Evolutionary conservation across 2,329 filamentous ascomycete species (phyloP).

Genomic region (Neofusicoccum laricinum): DNA sequence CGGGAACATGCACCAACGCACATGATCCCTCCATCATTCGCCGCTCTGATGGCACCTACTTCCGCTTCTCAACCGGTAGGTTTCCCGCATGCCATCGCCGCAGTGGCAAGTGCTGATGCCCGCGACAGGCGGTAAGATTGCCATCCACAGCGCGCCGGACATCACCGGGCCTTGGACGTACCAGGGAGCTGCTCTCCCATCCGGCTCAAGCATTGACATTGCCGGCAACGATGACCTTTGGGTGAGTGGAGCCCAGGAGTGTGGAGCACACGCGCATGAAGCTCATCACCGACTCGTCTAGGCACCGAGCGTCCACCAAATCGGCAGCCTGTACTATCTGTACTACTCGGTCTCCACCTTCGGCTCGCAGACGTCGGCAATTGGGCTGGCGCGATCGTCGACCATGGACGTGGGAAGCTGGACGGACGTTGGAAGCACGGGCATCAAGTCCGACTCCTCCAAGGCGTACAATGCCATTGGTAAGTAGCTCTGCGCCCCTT

Average conservation of each 20-base stretch:
- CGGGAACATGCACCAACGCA: slow-evolving; percentile 41
- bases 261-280: neutral
- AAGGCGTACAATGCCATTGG: slow-evolving; percentile 49
- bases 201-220: slow-evolving; percentile 46
- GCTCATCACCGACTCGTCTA: slow-evolving; percentile 24
- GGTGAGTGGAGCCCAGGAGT: slow-evolving; percentile 30
- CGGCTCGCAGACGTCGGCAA: slow-evolving; percentile 59
- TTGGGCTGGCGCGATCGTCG: slow-evolving; percentile 55
- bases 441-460: slow-evolving; percentile 43
- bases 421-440: slow-evolving; percentile 58
- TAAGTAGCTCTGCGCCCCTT: neutral
- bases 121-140: slow-evolving; percentile 43
- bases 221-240: slow-evolving; percentile 50
- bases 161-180: slow-evolving; percentile 52
- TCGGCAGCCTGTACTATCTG: slow-evolving; percentile 61
- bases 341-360: slow-evolving; percentile 66
- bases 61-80: slow-evolving; percentile 49
- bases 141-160: slow-evolving; percentile 46
- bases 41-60: slow-evolving; percentile 50
- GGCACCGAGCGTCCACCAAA: slow-evolving; percentile 61
- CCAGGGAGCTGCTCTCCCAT: slow-evolving; percentile 45
- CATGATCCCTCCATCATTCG: slow-evolving; percentile 52
- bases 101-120: neutral
- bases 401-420: slow-evolving; percentile 54
- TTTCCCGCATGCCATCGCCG: too few relatives aligned